Evolutionary conservation across 2,329 filamentous ascomycete genomes (phyloP).

Genomic region (Fusarium poae): DNA sequence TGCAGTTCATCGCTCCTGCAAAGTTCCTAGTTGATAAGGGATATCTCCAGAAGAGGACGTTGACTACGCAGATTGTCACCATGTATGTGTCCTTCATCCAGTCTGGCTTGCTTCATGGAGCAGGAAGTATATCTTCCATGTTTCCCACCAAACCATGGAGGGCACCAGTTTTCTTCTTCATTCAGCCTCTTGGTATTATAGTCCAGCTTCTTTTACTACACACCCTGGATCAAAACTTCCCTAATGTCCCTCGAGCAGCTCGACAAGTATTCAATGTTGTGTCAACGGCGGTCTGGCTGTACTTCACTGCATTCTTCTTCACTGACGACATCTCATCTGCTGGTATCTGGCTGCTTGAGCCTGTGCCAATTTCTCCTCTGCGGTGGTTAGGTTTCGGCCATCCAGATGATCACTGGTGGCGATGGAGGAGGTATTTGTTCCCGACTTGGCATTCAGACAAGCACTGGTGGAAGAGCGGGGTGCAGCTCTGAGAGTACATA

Average conservation of each 20-base stretch:
- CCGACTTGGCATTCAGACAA: slow-evolving; percentile 69
- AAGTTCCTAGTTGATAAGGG: slow-evolving; percentile 59
- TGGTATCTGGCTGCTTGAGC: slow-evolving; percentile 85
- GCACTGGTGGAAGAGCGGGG: slow-evolving; percentile 69
- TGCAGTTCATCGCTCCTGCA: slow-evolving; percentile 74
- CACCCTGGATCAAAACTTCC: slow-evolving; percentile 55
- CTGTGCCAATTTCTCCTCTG: slow-evolving; percentile 80
- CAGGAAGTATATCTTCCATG: slow-evolving; percentile 76
- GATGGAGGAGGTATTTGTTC: slow-evolving; percentile 70
- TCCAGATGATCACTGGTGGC: slow-evolving; percentile 73
- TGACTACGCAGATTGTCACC: slow-evolving; percentile 43
- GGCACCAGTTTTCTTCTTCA: slow-evolving; percentile 77
- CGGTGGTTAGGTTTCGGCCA: slow-evolving; percentile 74
- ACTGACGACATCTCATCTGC: slow-evolving; percentile 80
- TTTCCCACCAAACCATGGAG: slow-evolving; percentile 64
- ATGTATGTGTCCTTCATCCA: slow-evolving; percentile 67
- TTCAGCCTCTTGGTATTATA: slow-evolving; percentile 75
- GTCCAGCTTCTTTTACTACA: slow-evolving; percentile 64
- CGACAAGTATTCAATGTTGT: slow-evolving; percentile 69
- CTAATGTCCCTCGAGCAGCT: slow-evolving; percentile 59
- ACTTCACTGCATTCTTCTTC: slow-evolving; percentile 73
- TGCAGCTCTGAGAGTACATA: slow-evolving; percentile 48
- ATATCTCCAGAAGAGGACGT: slow-evolving; percentile 54
- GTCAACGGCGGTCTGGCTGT: slow-evolving; percentile 76
- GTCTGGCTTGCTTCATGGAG: slow-evolving; percentile 77